Percentiles rank a stretch among this genome's conserved stretches.
phyloP scores from a whole-genome alignment of 2,329 filamentous ascomycete genomes.

The Calonectria ilicicola region DNA sequence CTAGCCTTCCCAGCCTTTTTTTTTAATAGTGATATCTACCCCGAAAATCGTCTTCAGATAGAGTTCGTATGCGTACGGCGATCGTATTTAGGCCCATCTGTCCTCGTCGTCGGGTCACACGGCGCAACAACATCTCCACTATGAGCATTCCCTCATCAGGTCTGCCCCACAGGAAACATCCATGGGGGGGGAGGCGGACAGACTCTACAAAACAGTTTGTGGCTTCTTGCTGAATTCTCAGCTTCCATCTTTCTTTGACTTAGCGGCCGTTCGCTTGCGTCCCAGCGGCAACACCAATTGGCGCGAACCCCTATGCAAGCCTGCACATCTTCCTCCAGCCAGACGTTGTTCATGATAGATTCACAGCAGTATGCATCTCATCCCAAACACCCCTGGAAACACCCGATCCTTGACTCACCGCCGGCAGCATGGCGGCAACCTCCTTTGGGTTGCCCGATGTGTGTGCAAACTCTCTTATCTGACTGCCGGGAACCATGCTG shows the following conservation, averaged over 20 bases:
- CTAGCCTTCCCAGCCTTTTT: neutral
- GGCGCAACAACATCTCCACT: conserved; percentile 18
- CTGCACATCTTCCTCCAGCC: neutral
- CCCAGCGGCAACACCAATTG: neutral
- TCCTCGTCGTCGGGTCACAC: conserved; percentile 5
- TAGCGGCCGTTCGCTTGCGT: neutral
- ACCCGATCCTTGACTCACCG: conserved; percentile 19
- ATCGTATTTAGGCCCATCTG: neutral
- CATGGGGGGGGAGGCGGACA: neutral
- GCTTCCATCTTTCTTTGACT: neutral
- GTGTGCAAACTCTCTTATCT: conserved; percentile 11
- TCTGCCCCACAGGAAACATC: conserved; percentile 3
- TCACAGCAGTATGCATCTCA: neutral
- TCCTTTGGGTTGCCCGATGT: neutral
- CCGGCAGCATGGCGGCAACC: conserved; percentile 10
- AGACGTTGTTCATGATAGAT: neutral
- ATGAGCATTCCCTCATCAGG: conserved; percentile 2
- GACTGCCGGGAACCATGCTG: conserved; percentile 1
- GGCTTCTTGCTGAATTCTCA: neutral
- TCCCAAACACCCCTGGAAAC: conserved; percentile 5
- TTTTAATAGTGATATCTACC: neutral
- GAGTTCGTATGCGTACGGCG: neutral
- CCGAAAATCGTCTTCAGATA: conserved; percentile 8
- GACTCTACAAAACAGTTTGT: neutral
- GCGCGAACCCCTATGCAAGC: neutral